A percentile compares a stretch with the other conserved stretches of the same genome.
phyloP scores from a whole-genome alignment of 1,284 basidiomycete genomes.

The Xerocomus minutiporus region DNA sequence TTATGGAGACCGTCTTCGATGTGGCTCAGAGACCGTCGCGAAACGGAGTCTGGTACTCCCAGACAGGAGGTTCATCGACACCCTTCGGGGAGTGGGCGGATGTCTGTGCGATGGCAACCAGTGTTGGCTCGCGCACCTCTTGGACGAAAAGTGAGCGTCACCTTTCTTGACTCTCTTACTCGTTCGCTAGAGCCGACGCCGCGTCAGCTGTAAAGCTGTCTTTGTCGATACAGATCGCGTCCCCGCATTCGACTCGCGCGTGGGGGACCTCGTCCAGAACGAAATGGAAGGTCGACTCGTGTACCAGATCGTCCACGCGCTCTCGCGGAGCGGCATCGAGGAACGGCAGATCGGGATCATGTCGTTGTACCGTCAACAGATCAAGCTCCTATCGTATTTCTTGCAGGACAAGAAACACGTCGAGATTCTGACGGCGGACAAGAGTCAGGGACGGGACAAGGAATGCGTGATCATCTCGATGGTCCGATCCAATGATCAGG shows the following conservation, averaged over 20 bases:
- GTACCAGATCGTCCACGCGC: slow-evolving; percentile 59
- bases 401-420: slow-evolving; percentile 53
- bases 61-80: slow-evolving; percentile 38
- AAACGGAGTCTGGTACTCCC: slow-evolving; percentile 56
- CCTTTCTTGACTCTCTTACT: neutral
- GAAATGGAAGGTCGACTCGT: slow-evolving; percentile 68
- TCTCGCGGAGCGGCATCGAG: slow-evolving; percentile 63
- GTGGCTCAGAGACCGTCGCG: slow-evolving; percentile 74
- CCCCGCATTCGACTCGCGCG: slow-evolving; percentile 74
- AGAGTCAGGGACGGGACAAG: slow-evolving; percentile 95
- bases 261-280: slow-evolving; percentile 89
- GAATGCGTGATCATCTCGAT: slow-evolving; percentile 92
- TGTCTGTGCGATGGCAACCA: slow-evolving; percentile 30
- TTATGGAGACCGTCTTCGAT: slow-evolving; percentile 75
- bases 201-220: slow-evolving; percentile 70
- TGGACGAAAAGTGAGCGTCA: slow-evolving; percentile 57
- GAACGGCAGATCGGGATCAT: slow-evolving; percentile 82
- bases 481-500: slow-evolving; percentile 79
- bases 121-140: slow-evolving; percentile 72
- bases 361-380: slow-evolving; percentile 91
- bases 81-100: slow-evolving; percentile 34
- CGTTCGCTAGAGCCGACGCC: neutral
- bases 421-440: slow-evolving; percentile 93
- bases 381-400: slow-evolving; percentile 73
- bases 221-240: slow-evolving; percentile 90